A percentile compares a stretch with the other conserved stretches of the same genome.
phyloP scores from a whole-genome alignment of 495 filamentous ascomycete genomes.

The Neurospora sp. region DNA sequence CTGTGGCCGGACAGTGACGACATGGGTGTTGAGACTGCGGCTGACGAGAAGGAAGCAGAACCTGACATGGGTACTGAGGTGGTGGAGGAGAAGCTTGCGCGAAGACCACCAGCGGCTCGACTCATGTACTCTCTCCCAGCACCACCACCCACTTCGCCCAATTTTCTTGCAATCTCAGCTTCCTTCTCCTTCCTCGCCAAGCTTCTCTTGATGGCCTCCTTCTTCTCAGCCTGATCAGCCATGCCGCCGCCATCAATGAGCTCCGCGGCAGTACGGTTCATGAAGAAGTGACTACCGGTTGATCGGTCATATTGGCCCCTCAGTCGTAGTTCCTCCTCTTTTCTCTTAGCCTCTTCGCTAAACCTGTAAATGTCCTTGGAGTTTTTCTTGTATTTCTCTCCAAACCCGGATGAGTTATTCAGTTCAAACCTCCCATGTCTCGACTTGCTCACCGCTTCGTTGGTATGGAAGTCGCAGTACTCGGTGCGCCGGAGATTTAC shows the following conservation, averaged over 20 bases:
- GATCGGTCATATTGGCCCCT: slow-evolving; percentile 44
- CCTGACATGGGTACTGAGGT: slow-evolving; percentile 1
- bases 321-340: slow-evolving; percentile 13
- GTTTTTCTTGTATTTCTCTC: slow-evolving; percentile 25
- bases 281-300: slow-evolving; percentile 49
- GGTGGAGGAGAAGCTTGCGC: slow-evolving; percentile 9
- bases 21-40: neutral
- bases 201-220: slow-evolving; percentile 57
- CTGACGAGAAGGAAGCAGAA: neutral
- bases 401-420: slow-evolving; percentile 45
- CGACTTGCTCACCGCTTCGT: slow-evolving; percentile 61
- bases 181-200: slow-evolving; percentile 69
- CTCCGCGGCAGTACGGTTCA: slow-evolving; percentile 42
- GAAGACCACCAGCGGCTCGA: slow-evolving; percentile 3
- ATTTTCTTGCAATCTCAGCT: slow-evolving; percentile 62
- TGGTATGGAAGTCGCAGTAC: slow-evolving; percentile 88
- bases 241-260: slow-evolving; percentile 59
- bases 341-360: slow-evolving; percentile 8
- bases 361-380: slow-evolving; percentile 6
- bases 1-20: slow-evolving; percentile 6
- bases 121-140: slow-evolving; percentile 71
- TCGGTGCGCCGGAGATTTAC: slow-evolving; percentile 79
- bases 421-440: slow-evolving; percentile 69
- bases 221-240: slow-evolving; percentile 41
- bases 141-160: slow-evolving; percentile 51